These are phyloP conservation scores for Chromera velia DNA, from an alignment of 73 alveolate genomes.

Conservation along the genomic window DNA sequence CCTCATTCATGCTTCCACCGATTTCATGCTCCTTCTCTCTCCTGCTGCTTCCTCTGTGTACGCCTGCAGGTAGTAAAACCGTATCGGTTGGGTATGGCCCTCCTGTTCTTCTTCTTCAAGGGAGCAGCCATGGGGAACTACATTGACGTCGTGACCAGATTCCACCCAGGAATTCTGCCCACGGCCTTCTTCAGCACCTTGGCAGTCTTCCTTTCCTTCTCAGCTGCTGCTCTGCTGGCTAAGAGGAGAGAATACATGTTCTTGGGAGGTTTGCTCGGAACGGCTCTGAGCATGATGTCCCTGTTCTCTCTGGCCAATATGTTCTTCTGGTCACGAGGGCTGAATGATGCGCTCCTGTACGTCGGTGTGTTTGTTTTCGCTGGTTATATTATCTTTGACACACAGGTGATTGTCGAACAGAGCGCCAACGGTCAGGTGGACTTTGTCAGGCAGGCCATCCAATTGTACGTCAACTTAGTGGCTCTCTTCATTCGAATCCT, in stretches of 20 bases:
- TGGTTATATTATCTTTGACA: conserved; percentile 55
- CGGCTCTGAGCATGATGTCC: conserved; percentile 11
- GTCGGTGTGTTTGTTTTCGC: conserved; percentile 42
- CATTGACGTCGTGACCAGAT: too few relatives aligned
- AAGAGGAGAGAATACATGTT: conserved; percentile 52
- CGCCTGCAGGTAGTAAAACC: too few relatives aligned
- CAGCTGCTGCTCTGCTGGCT: conserved; percentile 37
- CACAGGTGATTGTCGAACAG: conserved; percentile 53
- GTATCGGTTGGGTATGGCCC: too few relatives aligned
- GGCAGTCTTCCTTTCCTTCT: conserved; percentile 50
- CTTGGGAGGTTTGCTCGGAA: conserved; percentile 49
- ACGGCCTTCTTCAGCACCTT: conserved; percentile 54
- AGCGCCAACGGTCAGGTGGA: conserved; percentile 48
- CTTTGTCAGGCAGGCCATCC: conserved; percentile 41
- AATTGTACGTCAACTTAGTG: conserved; percentile 51
- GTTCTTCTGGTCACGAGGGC: conserved; percentile 12
- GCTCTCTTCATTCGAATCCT: conserved; percentile 51
- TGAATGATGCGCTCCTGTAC: conserved; percentile 20
- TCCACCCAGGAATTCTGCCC: conserved; percentile 46
- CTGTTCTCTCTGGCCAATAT: too few relatives aligned
- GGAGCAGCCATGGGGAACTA: too few relatives aligned
- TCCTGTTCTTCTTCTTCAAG: too few relatives aligned
- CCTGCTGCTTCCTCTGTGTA: too few relatives aligned
- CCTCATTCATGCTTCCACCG: too few relatives aligned
- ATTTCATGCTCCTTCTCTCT: too few relatives aligned